Evolutionary conservation across 306 rosid genomes (phyloP), one percentile per base, ranked within the genome.

Genomic region (Medicago ruthenica): DNA sequence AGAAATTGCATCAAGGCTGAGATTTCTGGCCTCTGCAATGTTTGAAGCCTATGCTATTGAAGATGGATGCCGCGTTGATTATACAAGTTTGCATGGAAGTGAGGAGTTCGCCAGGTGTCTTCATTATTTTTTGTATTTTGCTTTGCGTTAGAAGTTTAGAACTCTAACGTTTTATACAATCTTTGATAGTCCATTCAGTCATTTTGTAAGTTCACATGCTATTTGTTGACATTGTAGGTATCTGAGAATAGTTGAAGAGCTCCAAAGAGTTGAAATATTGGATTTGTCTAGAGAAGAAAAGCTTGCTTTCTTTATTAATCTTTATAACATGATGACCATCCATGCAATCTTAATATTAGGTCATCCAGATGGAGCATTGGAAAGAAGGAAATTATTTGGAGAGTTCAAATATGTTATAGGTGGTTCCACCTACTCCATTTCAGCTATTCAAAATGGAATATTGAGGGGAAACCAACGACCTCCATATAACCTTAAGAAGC

Each of bases 61-160:
- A 75, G 89, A 89, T 68, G 92, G 98, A 73, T 82, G 70, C 37
- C 90, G 76, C 61, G 87, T 94, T 84, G 95, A 90, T 76, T 94
- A 92, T 79, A 71, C 89, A 44, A 92, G 88, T 76, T 79, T 92
- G 70, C 96, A 86, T 73, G 89, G 92, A 78, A 92, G 97, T 76
- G 98, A 92, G 79, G 98, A 94, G 86, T 94, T 92, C 45, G 92
- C 97, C 76, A 95, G 98, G 98, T 92, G 71, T 22, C 78, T 78
- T 77, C 77, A 51, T 67, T 37, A 11, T 73, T 80, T 51, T 58
- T 8, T 18, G 42, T 51, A 71, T 53, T 76, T 27, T 51, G n/a
- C 45, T 62, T 15, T 66, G 57, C 70, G 1, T 67, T 50, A 17
- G 15, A 50, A 51, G 53, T 4, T 70, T 45, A 24, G 15, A 50